These are phyloP conservation scores for Diplodia scrobiculata DNA, from an alignment of 2,329 filamentous ascomycete species.

Conservation along the genomic window DNA sequence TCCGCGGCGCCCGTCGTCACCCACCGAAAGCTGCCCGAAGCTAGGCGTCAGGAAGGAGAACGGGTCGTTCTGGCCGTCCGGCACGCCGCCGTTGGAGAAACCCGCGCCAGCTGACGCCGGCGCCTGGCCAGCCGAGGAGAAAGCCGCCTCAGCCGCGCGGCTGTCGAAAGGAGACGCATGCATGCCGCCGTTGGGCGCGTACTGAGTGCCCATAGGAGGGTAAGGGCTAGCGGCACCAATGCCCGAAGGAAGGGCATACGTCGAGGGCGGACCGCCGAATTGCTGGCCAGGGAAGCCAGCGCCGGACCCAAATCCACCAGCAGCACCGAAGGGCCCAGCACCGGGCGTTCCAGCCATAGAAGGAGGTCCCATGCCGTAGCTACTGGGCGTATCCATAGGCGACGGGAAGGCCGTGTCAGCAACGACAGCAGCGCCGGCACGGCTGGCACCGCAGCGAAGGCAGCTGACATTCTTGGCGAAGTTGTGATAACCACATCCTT, in stretches of 20 bases:
- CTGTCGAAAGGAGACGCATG: slow-evolving; percentile 90
- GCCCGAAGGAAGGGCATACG: slow-evolving; percentile 84
- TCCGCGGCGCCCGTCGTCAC: slow-evolving; percentile 55
- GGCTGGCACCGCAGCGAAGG: slow-evolving; percentile 90
- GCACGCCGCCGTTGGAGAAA: slow-evolving; percentile 69
- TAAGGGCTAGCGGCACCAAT: slow-evolving; percentile 80
- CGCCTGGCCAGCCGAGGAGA: slow-evolving; percentile 83
- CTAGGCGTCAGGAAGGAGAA: slow-evolving; percentile 78
- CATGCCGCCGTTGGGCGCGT: slow-evolving; percentile 72
- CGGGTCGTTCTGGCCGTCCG: slow-evolving; percentile 68
- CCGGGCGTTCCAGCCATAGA: slow-evolving; percentile 76
- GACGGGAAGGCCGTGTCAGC: slow-evolving; percentile 91
- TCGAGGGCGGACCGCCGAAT: slow-evolving; percentile 83
- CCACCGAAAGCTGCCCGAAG: slow-evolving; percentile 72
- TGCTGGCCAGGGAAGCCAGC: slow-evolving; percentile 66
- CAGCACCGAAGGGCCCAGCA: slow-evolving; percentile 73
- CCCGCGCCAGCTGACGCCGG: slow-evolving; percentile 71
- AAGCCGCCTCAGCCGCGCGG: slow-evolving; percentile 89
- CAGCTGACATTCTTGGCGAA: slow-evolving; percentile 99
- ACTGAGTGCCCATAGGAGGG: slow-evolving; percentile 79
- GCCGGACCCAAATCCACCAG: slow-evolving; percentile 66
- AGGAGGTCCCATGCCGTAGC: slow-evolving; percentile 81
- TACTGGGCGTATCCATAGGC: slow-evolving; percentile 81
- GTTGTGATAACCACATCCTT: slow-evolving; percentile 97
- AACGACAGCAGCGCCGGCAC: slow-evolving; percentile 89